Evolutionary conservation across 2,329 filamentous ascomycete species (phyloP).

Genomic region (Hyphodiscus sp.): DNA sequence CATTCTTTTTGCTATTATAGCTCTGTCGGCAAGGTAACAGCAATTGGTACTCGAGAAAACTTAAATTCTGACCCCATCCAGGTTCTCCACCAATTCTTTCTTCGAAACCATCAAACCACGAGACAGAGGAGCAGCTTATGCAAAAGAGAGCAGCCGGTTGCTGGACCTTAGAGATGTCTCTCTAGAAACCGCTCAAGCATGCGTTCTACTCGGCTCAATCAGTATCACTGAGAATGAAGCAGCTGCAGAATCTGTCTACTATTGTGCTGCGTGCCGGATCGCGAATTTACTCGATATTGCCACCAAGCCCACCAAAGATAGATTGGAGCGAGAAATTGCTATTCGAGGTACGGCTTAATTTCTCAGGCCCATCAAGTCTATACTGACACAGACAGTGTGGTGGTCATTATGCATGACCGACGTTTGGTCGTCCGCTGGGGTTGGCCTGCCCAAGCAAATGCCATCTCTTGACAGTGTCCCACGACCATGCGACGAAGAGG

Average conservation of each 20-base stretch:
- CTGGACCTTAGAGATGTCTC: conserved; percentile 17
- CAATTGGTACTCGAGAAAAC: too few relatives aligned
- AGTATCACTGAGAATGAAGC: conserved; percentile 14
- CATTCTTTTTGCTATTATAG: conserved; percentile 18
- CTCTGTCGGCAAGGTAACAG: conserved; percentile 17
- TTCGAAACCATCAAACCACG: conserved; percentile 11
- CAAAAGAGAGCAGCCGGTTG: conserved; percentile 9
- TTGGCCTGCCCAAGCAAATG: conserved; percentile 18
- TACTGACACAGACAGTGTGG: conserved; percentile 17
- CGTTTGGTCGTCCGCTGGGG: conserved; percentile 20
- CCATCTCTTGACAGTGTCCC: conserved; percentile 10
- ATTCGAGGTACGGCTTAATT: conserved; percentile 9
- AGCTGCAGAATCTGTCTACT: conserved; percentile 17
- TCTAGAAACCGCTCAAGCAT: conserved; percentile 19
- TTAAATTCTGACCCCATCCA: background rate
- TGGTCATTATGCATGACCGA: conserved; percentile 22
- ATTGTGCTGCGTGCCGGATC: conserved; percentile 18
- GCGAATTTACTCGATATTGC: conserved; percentile 17
- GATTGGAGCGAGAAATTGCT: conserved; percentile 17
- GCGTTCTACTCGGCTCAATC: conserved; percentile 17
- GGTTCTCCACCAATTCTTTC: conserved; percentile 15
- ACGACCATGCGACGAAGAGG: conserved; percentile 16
- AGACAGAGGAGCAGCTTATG: conserved; percentile 11
- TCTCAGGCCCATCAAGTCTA: background rate
- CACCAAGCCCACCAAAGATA: conserved; percentile 5